Evolutionary conservation across 2,329 filamentous ascomycete species (phyloP), one percentile per base, ranked within the genome.

Genomic region (Sporothrix pallida): DNA sequence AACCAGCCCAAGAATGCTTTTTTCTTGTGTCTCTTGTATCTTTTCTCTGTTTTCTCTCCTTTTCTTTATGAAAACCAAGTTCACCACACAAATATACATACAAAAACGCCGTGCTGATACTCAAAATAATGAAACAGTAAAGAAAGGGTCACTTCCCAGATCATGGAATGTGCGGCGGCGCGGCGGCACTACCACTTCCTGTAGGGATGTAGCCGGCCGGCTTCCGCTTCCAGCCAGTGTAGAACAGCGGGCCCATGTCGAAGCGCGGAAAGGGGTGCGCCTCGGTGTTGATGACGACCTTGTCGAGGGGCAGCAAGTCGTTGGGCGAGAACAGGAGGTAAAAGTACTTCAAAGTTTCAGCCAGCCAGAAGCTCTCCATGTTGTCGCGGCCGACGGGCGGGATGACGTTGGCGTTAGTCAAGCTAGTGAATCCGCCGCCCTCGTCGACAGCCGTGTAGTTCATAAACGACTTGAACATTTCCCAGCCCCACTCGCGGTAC

Each of bases 291-390:
- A 98, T 90, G 54, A 99, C 94, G 37, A 97, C 87, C 78, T 95
- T 89, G 78, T 96, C 92, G 46, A 99, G 86, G 1, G 95, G 94
- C 58, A 98, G 85, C 52, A 98, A 83, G 75, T 97, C 93, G 76
- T 91, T 86, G 3, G 93, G 90, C 2, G 93, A 95, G 83, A 99
- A 99, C 48, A 99, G 87, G 56, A 99, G 89, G 82, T 97, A 99
- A 81, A 99, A 92, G 81, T 99, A 99, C 83, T 99, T 99, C 62
- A 99, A 86, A 26, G 96, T 99, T 84, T 99, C 96, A 65, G 96
- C 95, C 86, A 99, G 88, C 96, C 96, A 99, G 84, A 98, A 98
- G 80, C 94, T 97, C 84, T 99, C 96, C 95, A 99, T 98, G 78
- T 98, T 98, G 82, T 99, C 95, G 75, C 90, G 87, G 63, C 86